Percentiles rank a stretch among this genome's conserved stretches.
These are phyloP conservation scores for Alloteropsis semialata DNA, from an alignment of 176 grass and related monocot genomes.

Conservation along the genomic window DNA sequence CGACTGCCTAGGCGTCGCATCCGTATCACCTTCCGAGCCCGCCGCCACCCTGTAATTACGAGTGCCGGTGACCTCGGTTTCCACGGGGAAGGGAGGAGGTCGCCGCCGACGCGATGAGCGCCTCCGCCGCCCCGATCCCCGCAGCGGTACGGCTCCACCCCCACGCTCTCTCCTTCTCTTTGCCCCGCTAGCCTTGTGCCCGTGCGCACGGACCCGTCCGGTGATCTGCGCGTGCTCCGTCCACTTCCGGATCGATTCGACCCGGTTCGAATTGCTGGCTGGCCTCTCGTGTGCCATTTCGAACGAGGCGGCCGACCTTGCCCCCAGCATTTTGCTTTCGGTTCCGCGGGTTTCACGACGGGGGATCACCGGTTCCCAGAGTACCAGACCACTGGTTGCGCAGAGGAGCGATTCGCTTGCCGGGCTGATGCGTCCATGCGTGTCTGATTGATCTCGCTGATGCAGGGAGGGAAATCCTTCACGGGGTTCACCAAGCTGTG, in stretches of 20 bases:
- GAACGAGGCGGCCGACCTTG: not conserved
- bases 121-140: not conserved
- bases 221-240: not conserved
- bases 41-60: not conserved
- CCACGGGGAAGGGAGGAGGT: not conserved
- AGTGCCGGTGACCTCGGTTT: not conserved
- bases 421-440: not conserved
- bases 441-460: not conserved
- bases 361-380: not conserved
- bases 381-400: not conserved
- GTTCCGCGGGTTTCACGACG: not conserved
- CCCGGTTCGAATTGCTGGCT: not conserved
- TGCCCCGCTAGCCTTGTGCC: not conserved
- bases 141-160: constrained; percentile 5
- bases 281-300: not conserved
- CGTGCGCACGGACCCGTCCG: not conserved
- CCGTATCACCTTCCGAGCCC: not conserved
- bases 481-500: constrained; percentile 80
- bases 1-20: not conserved
- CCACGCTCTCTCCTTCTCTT: not conserved
- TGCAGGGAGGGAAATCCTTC: constrained; percentile 62
- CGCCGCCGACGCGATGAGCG: constrained; percentile 17
- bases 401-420: not conserved
- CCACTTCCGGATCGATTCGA: not conserved
- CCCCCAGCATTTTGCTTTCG: not conserved